Evolutionary conservation across 371 early-diverging fungal species (phyloP).

Genomic region (Mortierella sp.): DNA sequence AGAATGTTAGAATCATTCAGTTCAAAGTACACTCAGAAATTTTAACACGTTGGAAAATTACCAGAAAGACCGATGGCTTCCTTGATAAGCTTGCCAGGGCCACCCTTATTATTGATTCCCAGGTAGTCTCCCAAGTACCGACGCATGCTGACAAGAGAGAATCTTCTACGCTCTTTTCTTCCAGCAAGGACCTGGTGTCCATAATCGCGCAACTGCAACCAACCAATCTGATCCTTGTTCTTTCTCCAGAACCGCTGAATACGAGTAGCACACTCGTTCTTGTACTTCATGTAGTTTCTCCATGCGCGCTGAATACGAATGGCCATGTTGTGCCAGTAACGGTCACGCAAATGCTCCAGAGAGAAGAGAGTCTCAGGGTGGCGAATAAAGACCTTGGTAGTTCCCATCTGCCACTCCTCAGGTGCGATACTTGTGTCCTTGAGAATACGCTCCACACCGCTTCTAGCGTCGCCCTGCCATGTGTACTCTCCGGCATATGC

Average conservation of each 20-base stretch:
- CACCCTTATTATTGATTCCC: slow-evolving; percentile 74
- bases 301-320: slow-evolving; percentile 94
- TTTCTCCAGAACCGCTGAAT: slow-evolving; percentile 90
- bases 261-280: slow-evolving; percentile 77
- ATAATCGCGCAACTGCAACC: slow-evolving; percentile 92
- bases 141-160: slow-evolving; percentile 86
- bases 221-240: slow-evolving; percentile 92
- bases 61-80: slow-evolving; percentile 68
- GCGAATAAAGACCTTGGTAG: slow-evolving; percentile 94
- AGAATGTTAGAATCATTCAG: too few species aligned
- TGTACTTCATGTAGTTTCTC: slow-evolving; percentile 82
- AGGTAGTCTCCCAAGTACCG: slow-evolving; percentile 95
- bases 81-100: slow-evolving; percentile 75
- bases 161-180: slow-evolving; percentile 93
- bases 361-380: slow-evolving; percentile 96
- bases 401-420: slow-evolving; percentile 97
- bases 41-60: slow-evolving; percentile 11
- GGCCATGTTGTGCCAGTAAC: slow-evolving; percentile 97
- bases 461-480: slow-evolving; percentile 87
- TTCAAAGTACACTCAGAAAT: too few species aligned
- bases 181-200: slow-evolving; percentile 91
- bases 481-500: slow-evolving; percentile 90
- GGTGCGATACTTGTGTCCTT: slow-evolving; percentile 86
- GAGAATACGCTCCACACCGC: slow-evolving; percentile 82
- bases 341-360: slow-evolving; percentile 92